Evolutionary conservation across 1,139 yeast genomes (phyloP).

Genomic region (Hemisphaericaspora xylofermentans): DNA sequence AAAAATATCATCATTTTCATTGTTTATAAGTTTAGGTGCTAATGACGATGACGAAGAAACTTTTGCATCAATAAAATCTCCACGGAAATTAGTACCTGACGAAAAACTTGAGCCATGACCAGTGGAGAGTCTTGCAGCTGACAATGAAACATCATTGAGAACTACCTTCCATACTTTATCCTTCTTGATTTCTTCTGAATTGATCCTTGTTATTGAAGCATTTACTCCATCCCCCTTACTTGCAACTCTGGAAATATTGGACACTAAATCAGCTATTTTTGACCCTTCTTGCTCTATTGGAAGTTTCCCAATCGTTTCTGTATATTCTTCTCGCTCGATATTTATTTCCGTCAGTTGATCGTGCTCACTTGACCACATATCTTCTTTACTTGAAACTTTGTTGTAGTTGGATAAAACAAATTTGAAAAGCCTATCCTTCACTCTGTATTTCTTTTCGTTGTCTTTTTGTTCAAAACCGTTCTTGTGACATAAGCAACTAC

Average conservation of each 20-base stretch:
- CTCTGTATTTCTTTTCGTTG: slow-evolving; percentile 3
- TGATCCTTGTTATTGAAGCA: not conserved
- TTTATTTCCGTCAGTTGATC: not conserved
- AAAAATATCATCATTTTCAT: slow-evolving; percentile 15
- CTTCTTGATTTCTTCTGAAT: not conserved
- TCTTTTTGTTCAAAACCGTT: not conserved
- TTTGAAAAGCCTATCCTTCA: slow-evolving; percentile 8
- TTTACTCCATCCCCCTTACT: not conserved
- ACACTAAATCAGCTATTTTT: not conserved
- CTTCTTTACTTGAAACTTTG: slow-evolving; percentile 7
- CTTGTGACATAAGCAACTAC: slow-evolving; percentile 11
- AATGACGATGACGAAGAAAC: not conserved
- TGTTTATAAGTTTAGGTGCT: slow-evolving; percentile 1
- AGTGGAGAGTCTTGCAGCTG: slow-evolving; percentile 52
- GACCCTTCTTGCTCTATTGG: not conserved
- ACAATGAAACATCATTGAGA: slow-evolving; percentile 47
- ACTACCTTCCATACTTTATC: slow-evolving; percentile 37
- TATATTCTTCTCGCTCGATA: not conserved
- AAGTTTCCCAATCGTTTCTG: too few relatives aligned
- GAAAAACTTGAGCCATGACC: slow-evolving; percentile 27
- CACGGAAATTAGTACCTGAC: slow-evolving; percentile 12
- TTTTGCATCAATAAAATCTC: slow-evolving; percentile 16
- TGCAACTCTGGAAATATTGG: not conserved
- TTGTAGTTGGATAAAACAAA: slow-evolving; percentile 9
- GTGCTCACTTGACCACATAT: not conserved